Conservation (phyloP, 139 green algal genomes). For the Penium margaritaceum region DNA sequence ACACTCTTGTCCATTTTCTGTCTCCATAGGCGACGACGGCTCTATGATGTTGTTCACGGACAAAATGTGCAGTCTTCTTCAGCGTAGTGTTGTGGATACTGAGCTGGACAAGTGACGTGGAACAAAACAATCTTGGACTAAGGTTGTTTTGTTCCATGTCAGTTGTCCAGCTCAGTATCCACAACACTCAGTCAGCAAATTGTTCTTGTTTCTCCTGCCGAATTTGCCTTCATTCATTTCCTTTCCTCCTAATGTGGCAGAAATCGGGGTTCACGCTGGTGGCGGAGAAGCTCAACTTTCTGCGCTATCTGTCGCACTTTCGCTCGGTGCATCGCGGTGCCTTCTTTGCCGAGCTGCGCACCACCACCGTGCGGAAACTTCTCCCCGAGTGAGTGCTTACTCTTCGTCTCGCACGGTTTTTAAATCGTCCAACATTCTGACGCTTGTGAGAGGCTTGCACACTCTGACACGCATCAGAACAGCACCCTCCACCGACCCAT, state of each 20-base stretch:
- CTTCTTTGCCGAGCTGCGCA: slow-evolving; percentile 88
- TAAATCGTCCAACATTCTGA: no score
- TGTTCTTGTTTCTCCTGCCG: neutral
- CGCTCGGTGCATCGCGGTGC: slow-evolving; percentile 87
- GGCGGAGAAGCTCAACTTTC: slow-evolving; percentile 95
- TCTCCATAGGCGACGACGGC: no score
- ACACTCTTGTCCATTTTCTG: no score
- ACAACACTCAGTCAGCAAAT: neutral
- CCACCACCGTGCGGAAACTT: slow-evolving; percentile 89
- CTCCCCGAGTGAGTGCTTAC: slow-evolving; percentile 66
- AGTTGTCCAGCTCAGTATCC: neutral
- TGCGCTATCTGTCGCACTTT: slow-evolving; percentile 83
- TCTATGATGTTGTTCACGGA: no score
- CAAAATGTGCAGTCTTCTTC: no score
- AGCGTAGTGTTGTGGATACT: no score
- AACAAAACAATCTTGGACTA: neutral
- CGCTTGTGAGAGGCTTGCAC: no score
- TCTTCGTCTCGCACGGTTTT: no score
- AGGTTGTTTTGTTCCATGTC: neutral
- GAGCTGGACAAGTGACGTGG: no score
- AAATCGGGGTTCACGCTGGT: slow-evolving; percentile 86
- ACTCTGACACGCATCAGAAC: no score
- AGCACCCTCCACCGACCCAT: no score
- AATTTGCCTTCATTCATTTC: neutral
- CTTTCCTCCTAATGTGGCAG: slow-evolving; percentile 46